A percentile compares a stretch with the other conserved stretches of the same genome.
These are phyloP conservation scores for Cyberlindnera japonica DNA, from an alignment of 805 yeast species.

Conservation along the genomic window DNA sequence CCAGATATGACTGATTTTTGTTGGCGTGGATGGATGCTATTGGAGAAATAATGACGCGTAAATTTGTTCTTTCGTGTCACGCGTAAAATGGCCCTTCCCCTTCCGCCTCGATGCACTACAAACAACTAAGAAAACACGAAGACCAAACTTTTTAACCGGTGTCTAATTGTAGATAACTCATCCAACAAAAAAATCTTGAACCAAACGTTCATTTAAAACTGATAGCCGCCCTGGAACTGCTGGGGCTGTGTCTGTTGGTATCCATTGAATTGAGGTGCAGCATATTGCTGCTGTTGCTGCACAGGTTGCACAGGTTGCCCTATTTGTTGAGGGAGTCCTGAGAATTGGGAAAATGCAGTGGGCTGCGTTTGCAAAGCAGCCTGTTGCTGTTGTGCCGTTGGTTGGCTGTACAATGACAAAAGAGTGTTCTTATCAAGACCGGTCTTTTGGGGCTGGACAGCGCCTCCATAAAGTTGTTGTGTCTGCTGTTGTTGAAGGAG, in stretches of 20 bases:
- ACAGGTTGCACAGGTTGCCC: slow-evolving; percentile 1
- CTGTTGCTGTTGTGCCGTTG: slow-evolving; percentile 31
- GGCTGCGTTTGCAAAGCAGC: slow-evolving; percentile 10
- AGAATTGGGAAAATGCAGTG: slow-evolving; percentile 8
- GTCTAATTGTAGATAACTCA: too few relatives aligned
- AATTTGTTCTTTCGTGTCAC: too few relatives aligned
- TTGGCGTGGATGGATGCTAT: too few relatives aligned
- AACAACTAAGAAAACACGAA: too few relatives aligned
- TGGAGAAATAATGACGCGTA: too few relatives aligned
- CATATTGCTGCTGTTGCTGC: background rate
- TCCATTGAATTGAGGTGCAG: background rate
- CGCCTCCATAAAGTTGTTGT: too few relatives aligned
- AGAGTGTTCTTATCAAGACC: slow-evolving; percentile 19
- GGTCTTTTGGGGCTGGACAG: slow-evolving; percentile 16
- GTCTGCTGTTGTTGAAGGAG: slow-evolving; percentile 11
- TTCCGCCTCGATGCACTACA: too few relatives aligned
- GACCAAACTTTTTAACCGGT: too few relatives aligned
- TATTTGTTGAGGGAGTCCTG: slow-evolving; percentile 13
- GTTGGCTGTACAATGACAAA: slow-evolving; percentile 30
- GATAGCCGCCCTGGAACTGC: slow-evolving; percentile 8
- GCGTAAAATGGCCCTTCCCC: too few relatives aligned
- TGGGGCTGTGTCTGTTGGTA: slow-evolving; percentile 10
- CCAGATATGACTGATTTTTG: too few relatives aligned
- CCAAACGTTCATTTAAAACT: too few relatives aligned
- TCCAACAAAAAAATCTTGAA: too few relatives aligned